Conservation (phyloP, 352 stramenopile species). For the Pythium brassicae region DNA sequence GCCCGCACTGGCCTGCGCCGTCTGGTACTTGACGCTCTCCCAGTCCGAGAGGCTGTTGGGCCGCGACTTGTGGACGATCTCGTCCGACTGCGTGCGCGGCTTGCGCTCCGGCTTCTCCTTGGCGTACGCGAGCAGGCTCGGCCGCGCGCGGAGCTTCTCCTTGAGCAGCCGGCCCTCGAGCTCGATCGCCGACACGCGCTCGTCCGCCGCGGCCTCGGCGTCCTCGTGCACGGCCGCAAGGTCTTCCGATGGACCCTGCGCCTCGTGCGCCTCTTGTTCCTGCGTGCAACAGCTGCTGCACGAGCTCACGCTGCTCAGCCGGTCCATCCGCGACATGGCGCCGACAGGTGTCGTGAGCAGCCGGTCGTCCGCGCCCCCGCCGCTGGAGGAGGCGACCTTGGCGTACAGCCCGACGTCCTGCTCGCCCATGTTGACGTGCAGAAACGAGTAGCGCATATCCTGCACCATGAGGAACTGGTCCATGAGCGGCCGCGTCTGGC, state of each 20-base stretch:
- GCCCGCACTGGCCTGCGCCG: conserved; percentile 9
- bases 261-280: conserved; percentile 6
- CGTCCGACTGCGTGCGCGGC: conserved; percentile 47
- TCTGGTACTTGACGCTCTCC: conserved; percentile 46
- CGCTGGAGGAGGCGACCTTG: conserved; percentile 24
- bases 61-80: background rate
- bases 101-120: conserved; percentile 26
- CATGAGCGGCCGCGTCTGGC: conserved; percentile 69
- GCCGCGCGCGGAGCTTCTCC: conserved; percentile 36
- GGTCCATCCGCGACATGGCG: conserved; percentile 18
- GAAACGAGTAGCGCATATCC: conserved; percentile 86
- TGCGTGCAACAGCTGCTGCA: conserved; percentile 14
- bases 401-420: conserved; percentile 34
- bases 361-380: conserved; percentile 17
- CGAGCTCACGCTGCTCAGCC: conserved; percentile 31
- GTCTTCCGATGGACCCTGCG: conserved; percentile 15
- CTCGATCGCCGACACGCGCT: conserved; percentile 11
- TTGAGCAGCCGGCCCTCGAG: conserved; percentile 32
- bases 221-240: background rate
- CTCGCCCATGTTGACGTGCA: conserved; percentile 81
- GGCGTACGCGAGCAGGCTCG: conserved; percentile 50
- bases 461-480: conserved; percentile 87
- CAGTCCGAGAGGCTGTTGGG: conserved; percentile 45
- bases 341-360: conserved; percentile 17
- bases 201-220: background rate